These are phyloP conservation scores for Teratosphaeria pseudoeucalypti DNA, from an alignment of 2,329 filamentous ascomycete genomes.

Conservation along the genomic window DNA sequence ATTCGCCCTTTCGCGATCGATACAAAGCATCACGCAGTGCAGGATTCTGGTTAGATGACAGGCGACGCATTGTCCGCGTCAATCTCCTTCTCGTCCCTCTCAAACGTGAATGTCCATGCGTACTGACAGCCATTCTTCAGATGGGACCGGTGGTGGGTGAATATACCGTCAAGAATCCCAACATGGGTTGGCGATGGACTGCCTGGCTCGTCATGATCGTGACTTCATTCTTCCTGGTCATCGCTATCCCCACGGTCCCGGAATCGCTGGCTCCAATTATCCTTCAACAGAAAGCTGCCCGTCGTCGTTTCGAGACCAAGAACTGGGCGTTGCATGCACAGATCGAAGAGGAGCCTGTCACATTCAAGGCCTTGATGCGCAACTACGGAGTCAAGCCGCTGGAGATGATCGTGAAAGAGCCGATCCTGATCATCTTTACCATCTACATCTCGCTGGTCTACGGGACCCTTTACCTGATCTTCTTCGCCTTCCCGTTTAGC, in stretches of 20 bases:
- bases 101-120: not conserved
- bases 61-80: too few relatives aligned
- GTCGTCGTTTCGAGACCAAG: slow-evolving; percentile 29
- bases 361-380: slow-evolving; percentile 28
- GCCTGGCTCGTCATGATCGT: slow-evolving; percentile 46
- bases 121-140: not conserved
- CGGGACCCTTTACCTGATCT: slow-evolving; percentile 33
- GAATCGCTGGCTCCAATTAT: slow-evolving; percentile 44
- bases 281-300: slow-evolving; percentile 38
- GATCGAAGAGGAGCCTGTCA: slow-evolving; percentile 32
- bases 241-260: slow-evolving; percentile 38
- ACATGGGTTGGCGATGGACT: slow-evolving; percentile 49
- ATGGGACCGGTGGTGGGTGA: slow-evolving; percentile 41
- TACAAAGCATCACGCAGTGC: too few relatives aligned
- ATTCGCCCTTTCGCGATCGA: not conserved
- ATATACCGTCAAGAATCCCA: slow-evolving; percentile 35
- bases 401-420: slow-evolving; percentile 38
- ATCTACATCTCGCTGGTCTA: slow-evolving; percentile 29
- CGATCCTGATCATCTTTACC: slow-evolving; percentile 39
- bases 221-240: slow-evolving; percentile 29
- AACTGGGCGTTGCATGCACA: slow-evolving; percentile 31
- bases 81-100: too few relatives aligned
- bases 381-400: slow-evolving; percentile 33
- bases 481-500: slow-evolving; percentile 39
- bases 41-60: too few relatives aligned